A percentile compares a stretch with the other conserved stretches of the same genome.
phyloP scores from a whole-genome alignment of 2,329 filamentous ascomycete species.

The Colletotrichum lini region DNA sequence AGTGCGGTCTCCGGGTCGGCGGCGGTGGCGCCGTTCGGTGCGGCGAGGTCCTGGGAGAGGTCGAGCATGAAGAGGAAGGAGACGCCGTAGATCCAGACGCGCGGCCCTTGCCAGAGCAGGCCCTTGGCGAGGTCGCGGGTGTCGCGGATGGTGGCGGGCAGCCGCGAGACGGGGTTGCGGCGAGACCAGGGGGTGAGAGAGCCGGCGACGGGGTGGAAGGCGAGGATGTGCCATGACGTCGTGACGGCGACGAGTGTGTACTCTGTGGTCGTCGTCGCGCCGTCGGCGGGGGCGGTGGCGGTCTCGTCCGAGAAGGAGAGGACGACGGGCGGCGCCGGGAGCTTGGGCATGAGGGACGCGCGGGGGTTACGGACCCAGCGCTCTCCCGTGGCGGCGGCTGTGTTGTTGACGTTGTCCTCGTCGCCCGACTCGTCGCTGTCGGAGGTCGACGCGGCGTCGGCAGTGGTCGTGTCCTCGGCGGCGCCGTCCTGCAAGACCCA shows the following conservation, averaged over 20 bases:
- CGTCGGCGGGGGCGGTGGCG: constrained; percentile 45
- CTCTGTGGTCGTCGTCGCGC: constrained; percentile 49
- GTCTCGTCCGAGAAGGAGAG: constrained; percentile 75
- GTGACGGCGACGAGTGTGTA: constrained; percentile 69
- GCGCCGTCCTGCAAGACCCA: constrained; percentile 75
- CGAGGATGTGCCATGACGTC: constrained; percentile 75
- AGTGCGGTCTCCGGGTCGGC: constrained; percentile 39
- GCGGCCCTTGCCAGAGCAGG: constrained; percentile 83
- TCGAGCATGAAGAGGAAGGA: constrained; percentile 96
- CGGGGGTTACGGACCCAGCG: constrained; percentile 84
- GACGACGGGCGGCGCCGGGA: constrained; percentile 75
- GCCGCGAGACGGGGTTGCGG: constrained; percentile 80
- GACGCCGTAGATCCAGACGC: constrained; percentile 90
- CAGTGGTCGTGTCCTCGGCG: constrained; percentile 49
- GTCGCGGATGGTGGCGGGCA: constrained; percentile 81
- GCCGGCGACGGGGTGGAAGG: constrained; percentile 85
- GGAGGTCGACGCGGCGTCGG: constrained; percentile 45
- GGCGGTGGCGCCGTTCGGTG: constrained; percentile 48
- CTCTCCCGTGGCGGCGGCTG: constrained; percentile 62
- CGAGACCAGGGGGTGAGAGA: constrained; percentile 88
- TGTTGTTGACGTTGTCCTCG: constrained; percentile 58
- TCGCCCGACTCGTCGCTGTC: constrained; percentile 48
- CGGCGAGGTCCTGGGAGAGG: constrained; percentile 76
- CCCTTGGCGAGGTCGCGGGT: constrained; percentile 87
- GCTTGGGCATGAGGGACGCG: constrained; percentile 77